A percentile compares a stretch with the other conserved stretches of the same genome.
Conservation (phyloP, 2,329 filamentous ascomycete species). For the Pseudocercospora pini-densiflorae region DNA sequence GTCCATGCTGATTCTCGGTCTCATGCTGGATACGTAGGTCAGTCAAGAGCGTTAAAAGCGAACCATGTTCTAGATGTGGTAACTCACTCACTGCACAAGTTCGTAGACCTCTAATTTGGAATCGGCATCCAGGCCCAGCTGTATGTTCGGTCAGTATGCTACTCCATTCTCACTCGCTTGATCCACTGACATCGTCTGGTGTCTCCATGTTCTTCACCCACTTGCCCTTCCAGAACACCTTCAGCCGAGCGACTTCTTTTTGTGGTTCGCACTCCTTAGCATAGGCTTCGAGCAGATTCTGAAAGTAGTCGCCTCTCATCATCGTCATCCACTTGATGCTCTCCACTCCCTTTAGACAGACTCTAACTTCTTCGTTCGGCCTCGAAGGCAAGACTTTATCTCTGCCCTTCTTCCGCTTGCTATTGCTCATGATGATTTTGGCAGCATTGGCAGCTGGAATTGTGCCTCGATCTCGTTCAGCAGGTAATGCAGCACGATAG, state of each 20-base stretch:
- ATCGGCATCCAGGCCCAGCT: constrained; percentile 21
- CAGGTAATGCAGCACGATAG: neutral
- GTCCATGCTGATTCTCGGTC: neutral
- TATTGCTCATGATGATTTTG: constrained; percentile 4
- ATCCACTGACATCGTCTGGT: constrained; percentile 19
- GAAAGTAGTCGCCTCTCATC: constrained; percentile 19
- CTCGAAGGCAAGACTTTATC: constrained; percentile 10
- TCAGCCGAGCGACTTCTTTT: constrained; percentile 15
- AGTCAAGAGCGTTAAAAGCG: neutral
- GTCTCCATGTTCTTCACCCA: constrained; percentile 15
- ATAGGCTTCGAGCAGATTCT: constrained; percentile 16
- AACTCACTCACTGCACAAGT: constrained; percentile 17
- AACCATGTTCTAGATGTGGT: neutral
- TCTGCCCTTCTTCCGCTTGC: neutral
- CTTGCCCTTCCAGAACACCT: constrained; percentile 23
- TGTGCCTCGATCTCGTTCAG: constrained; percentile 1
- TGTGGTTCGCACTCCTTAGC: constrained; percentile 15
- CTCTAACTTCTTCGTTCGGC: constrained; percentile 21
- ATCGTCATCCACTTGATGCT: constrained; percentile 17
- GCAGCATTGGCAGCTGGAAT: constrained; percentile 2
- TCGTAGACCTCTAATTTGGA: constrained; percentile 22
- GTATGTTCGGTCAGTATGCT: constrained; percentile 12
- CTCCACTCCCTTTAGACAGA: constrained; percentile 20
- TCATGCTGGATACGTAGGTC: neutral
- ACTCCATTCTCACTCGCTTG: neutral